Conservation (phyloP, 495 filamentous ascomycete species). For the Lophium mytilinum region DNA sequence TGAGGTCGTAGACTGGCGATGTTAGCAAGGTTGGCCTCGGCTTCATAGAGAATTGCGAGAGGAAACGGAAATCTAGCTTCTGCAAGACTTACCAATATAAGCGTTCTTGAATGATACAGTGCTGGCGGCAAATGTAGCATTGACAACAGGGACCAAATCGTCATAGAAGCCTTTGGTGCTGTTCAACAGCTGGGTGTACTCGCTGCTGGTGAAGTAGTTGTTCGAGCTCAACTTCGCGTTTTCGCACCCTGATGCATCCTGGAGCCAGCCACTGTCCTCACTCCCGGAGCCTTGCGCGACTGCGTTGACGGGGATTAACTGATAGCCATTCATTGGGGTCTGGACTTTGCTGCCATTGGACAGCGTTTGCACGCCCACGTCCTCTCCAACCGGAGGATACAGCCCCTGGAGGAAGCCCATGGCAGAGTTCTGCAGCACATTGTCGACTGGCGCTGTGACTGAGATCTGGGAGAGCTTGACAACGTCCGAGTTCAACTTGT, state of each 20-base stretch:
- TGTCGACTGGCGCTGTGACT: conserved; percentile 39
- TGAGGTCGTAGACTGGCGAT: conserved; percentile 54
- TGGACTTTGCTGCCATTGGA: conserved; percentile 45
- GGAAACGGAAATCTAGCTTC: background rate
- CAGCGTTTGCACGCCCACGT: conserved; percentile 37
- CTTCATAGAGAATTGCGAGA: background rate
- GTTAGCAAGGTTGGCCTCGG: background rate
- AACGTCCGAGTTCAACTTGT: conserved; percentile 47
- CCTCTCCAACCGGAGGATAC: conserved; percentile 49
- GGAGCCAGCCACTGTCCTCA: conserved; percentile 52
- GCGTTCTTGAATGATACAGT: conserved; percentile 61
- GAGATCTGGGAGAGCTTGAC: conserved; percentile 53
- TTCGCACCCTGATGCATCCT: conserved; percentile 49
- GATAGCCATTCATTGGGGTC: conserved; percentile 53
- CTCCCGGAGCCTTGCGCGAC: conserved; percentile 40
- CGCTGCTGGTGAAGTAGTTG: conserved; percentile 56
- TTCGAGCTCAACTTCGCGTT: conserved; percentile 61
- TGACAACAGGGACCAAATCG: conserved; percentile 52
- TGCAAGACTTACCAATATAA: conserved; percentile 46
- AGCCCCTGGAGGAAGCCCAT: conserved; percentile 52
- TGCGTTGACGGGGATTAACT: conserved; percentile 47
- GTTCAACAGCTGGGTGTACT: conserved; percentile 46
- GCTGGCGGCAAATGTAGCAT: conserved; percentile 45
- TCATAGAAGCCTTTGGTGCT: conserved; percentile 59
- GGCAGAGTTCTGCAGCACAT: conserved; percentile 33